phyloP scores from a whole-genome alignment of 1,284 basidiomycete genomes.

The Trichosporon sp. region DNA sequence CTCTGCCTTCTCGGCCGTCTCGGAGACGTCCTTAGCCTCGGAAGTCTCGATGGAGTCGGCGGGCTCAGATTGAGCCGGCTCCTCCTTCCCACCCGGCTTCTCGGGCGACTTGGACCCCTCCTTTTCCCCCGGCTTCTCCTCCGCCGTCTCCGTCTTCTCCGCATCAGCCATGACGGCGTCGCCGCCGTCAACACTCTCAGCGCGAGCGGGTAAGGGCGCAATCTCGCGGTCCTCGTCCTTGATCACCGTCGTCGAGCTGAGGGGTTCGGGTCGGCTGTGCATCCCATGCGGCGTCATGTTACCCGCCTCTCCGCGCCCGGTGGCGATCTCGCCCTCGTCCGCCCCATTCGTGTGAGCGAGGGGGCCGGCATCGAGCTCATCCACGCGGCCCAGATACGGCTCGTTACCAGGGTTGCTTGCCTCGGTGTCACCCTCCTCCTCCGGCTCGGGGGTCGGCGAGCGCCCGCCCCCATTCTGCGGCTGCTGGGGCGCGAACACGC shows the following conservation, averaged over 20 bases:
- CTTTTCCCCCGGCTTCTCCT: not conserved
- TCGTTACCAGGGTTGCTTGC: constrained; percentile 43
- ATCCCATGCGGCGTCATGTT: constrained; percentile 55
- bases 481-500: constrained; percentile 21
- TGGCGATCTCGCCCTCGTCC: constrained; percentile 14
- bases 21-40: constrained; percentile 20
- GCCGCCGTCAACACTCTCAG: not conserved
- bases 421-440: constrained; percentile 32
- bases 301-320: constrained; percentile 35
- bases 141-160: not conserved
- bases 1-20: constrained; percentile 1
- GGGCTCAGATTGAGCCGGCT: not conserved
- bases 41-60: not conserved
- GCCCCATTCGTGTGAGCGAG: constrained; percentile 33
- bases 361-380: constrained; percentile 57
- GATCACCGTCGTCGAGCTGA: constrained; percentile 51
- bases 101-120: not conserved
- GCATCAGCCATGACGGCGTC: constrained; percentile 17
- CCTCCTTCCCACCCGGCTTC: constrained; percentile 2
- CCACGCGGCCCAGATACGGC: constrained; percentile 55
- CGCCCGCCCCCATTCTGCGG: constrained; percentile 24
- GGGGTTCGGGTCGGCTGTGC: constrained; percentile 51
- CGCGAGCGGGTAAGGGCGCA: constrained; percentile 43
- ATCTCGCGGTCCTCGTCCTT: constrained; percentile 40
- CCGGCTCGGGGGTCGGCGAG: constrained; percentile 50